These are phyloP conservation scores for Westerdykella sp. DNA, from an alignment of 2,329 filamentous ascomycete species.

Conservation along the genomic window DNA sequence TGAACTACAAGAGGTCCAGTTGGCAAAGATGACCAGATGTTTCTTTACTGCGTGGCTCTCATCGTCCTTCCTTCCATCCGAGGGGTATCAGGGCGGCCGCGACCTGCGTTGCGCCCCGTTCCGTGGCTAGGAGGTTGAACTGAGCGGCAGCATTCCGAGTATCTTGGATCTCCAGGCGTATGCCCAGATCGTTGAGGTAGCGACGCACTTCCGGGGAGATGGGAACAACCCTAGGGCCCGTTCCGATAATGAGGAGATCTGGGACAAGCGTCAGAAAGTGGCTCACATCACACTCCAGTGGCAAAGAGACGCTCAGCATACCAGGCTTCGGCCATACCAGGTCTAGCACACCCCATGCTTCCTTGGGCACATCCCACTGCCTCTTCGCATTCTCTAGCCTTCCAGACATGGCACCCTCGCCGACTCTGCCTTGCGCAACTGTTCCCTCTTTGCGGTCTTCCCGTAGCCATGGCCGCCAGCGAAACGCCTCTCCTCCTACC, in stretches of 20 bases:
- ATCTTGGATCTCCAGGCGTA: slow-evolving; percentile 82
- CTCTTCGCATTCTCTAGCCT: slow-evolving; percentile 66
- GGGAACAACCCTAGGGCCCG: slow-evolving; percentile 69
- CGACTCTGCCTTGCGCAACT: slow-evolving; percentile 31
- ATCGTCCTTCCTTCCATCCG: slow-evolving; percentile 61
- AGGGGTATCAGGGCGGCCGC: slow-evolving; percentile 83
- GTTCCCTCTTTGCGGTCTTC: slow-evolving; percentile 33
- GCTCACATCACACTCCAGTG: not conserved
- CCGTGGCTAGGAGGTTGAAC: slow-evolving; percentile 92
- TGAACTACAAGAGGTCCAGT: no score
- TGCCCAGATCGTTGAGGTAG: slow-evolving; percentile 69
- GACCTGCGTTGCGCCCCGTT: slow-evolving; percentile 77
- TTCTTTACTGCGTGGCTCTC: not conserved
- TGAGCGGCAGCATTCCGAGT: slow-evolving; percentile 90
- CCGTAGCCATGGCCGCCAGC: slow-evolving; percentile 74
- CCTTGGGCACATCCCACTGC: slow-evolving; percentile 68
- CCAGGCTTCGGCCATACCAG: slow-evolving; percentile 84
- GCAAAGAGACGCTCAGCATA: slow-evolving; percentile 42
- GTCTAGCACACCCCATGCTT: slow-evolving; percentile 68
- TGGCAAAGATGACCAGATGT: no score
- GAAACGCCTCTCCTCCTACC: slow-evolving; percentile 79
- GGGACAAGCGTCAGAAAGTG: slow-evolving; percentile 14
- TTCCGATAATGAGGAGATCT: slow-evolving; percentile 87
- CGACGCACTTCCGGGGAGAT: slow-evolving; percentile 68
- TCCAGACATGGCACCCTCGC: slow-evolving; percentile 33